phyloP scores from a whole-genome alignment of 805 yeast species.

The Pichia deserticola region DNA sequence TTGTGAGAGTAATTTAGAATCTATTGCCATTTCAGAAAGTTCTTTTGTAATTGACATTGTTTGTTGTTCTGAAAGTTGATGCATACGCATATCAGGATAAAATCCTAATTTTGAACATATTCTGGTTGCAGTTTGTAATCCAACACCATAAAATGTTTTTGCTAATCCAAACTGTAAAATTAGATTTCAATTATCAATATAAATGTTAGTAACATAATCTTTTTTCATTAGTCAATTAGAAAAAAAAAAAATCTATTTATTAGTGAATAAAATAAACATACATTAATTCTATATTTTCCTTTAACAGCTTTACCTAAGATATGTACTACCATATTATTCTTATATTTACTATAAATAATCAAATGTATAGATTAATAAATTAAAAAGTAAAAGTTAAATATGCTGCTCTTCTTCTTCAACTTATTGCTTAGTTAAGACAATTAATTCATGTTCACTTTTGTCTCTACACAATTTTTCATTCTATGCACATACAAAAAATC shows the following conservation, averaged over 20 bases:
- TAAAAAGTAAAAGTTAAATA: not conserved
- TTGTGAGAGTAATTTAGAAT: slow-evolving; percentile 68
- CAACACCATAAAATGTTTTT: slow-evolving; percentile 79
- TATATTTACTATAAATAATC: not conserved
- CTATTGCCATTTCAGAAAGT: slow-evolving; percentile 73
- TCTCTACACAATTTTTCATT: too few species aligned
- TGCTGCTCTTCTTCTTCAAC: too few species aligned
- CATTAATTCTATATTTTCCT: slow-evolving; percentile 31
- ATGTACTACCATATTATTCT: slow-evolving; percentile 39
- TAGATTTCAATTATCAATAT: not conserved
- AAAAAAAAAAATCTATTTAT: too few species aligned
- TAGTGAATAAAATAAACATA: slow-evolving; percentile 14
- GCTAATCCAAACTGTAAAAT: slow-evolving; percentile 49
- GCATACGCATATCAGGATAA: slow-evolving; percentile 92
- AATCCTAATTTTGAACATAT: slow-evolving; percentile 85
- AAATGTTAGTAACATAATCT: not conserved
- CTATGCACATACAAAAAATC: too few species aligned
- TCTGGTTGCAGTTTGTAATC: slow-evolving; percentile 60
- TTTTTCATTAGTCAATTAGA: too few species aligned
- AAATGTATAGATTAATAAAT: not conserved
- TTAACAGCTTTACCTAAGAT: slow-evolving; percentile 44
- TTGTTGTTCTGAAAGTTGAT: slow-evolving; percentile 83
- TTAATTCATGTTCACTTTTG: too few species aligned
- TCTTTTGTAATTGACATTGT: slow-evolving; percentile 83
- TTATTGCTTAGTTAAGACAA: too few species aligned